A percentile compares a stretch with the other conserved stretches of the same genome.
phyloP scores from a whole-genome alignment of 805 yeast species.

The Kuraishia cidri region DNA sequence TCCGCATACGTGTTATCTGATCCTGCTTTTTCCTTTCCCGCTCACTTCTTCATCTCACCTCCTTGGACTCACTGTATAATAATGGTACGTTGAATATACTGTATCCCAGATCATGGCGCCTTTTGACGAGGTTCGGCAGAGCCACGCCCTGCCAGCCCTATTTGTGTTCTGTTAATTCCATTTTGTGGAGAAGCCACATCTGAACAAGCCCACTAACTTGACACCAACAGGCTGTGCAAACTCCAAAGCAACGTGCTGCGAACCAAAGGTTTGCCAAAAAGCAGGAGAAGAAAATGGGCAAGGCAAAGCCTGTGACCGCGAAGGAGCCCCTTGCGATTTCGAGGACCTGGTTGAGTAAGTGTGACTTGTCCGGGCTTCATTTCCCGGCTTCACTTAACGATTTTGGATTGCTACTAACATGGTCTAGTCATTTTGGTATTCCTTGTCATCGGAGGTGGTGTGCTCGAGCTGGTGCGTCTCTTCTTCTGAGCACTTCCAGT shows the following conservation, averaged over 20 bases:
- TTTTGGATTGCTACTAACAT: constrained; percentile 1
- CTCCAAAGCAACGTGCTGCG: constrained; percentile 84
- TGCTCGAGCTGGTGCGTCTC: constrained; percentile 55
- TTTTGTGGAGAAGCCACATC: too few relatives aligned
- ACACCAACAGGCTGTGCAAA: constrained; percentile 51
- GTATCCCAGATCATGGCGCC: too few relatives aligned
- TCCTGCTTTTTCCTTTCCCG: too few relatives aligned
- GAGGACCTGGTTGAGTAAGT: constrained; percentile 56
- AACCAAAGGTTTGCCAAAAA: constrained; percentile 73
- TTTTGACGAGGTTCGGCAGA: too few relatives aligned
- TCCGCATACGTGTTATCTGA: too few relatives aligned
- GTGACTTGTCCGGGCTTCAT: too few relatives aligned
- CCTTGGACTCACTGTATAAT: too few relatives aligned
- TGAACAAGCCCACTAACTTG: too few relatives aligned
- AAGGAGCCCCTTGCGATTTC: constrained; percentile 44
- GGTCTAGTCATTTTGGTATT: constrained; percentile 33
- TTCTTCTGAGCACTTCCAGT: constrained; percentile 35
- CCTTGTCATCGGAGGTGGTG: constrained; percentile 74
- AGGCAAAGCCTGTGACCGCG: constrained; percentile 36
- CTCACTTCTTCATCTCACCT: too few relatives aligned
- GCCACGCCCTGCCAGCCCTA: too few relatives aligned
- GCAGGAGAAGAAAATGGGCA: constrained; percentile 69
- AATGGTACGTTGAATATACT: too few relatives aligned
- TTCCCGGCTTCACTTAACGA: background rate
- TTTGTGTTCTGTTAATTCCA: too few relatives aligned